These are phyloP conservation scores for Lagenaria siceraria DNA, from an alignment of 306 rosid genomes.

Conservation along the genomic window DNA sequence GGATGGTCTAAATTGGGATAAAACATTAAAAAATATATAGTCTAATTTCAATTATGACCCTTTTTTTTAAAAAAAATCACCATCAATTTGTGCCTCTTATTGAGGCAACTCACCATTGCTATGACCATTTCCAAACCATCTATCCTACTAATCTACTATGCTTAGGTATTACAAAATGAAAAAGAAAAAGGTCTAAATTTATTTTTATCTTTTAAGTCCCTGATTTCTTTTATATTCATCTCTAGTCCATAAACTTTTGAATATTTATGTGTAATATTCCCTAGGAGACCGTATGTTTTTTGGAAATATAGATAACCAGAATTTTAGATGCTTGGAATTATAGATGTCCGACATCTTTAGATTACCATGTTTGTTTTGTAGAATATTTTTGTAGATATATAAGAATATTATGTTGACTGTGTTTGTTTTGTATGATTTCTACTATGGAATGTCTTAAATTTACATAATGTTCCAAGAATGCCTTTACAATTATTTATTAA, in stretches of 20 bases:
- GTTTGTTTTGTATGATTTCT: too few species aligned
- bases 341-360: too few species aligned
- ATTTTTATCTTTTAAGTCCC: neutral
- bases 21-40: neutral
- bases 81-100: neutral
- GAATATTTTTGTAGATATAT: too few species aligned
- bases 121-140: neutral
- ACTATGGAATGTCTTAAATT: too few species aligned
- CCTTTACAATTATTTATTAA: too few species aligned
- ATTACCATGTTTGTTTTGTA: too few species aligned
- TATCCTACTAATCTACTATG: neutral
- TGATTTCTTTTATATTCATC: neutral
- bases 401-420: too few species aligned
- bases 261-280: too few species aligned
- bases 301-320: too few species aligned
- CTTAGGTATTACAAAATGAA: neutral
- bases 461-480: too few species aligned
- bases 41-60: neutral
- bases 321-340: too few species aligned
- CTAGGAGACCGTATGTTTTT: too few species aligned
- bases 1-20: neutral
- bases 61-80: neutral
- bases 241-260: neutral
- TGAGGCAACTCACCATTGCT: neutral
- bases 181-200: neutral